Conservation (phyloP, 148 eudicot genomes). For the Fagopyrum tataricum region DNA sequence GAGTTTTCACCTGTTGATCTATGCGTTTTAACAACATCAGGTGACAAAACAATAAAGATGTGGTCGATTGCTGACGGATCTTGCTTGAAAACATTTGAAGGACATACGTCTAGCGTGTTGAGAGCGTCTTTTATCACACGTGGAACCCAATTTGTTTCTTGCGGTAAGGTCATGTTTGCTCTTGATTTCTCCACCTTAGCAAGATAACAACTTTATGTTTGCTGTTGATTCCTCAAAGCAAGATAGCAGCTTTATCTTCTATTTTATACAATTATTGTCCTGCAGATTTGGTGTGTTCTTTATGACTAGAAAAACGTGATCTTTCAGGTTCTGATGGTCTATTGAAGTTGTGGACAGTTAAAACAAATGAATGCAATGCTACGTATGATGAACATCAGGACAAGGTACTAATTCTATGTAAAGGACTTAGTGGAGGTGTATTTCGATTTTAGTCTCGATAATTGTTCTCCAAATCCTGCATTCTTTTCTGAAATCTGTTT, state of each 20-base stretch:
- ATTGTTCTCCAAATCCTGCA: background rate
- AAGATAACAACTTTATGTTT: too few relatives aligned
- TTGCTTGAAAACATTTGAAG: slow-evolving; percentile 91
- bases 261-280: background rate
- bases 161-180: slow-evolving; percentile 41
- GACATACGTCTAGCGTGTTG: slow-evolving; percentile 82
- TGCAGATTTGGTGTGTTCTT: background rate
- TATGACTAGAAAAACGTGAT: slow-evolving; percentile 7
- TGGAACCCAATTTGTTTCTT: slow-evolving; percentile 86
- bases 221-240: background rate
- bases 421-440: background rate
- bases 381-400: slow-evolving; percentile 94
- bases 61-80: slow-evolving; percentile 94
- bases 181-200: background rate
- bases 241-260: background rate
- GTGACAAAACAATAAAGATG: slow-evolving; percentile 88
- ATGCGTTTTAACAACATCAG: slow-evolving; percentile 91
- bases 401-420: slow-evolving; percentile 40
- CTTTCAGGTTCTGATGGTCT: slow-evolving; percentile 87
- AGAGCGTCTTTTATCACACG: slow-evolving; percentile 80
- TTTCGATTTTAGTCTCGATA: background rate
- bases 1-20: slow-evolving; percentile 96
- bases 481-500: background rate
- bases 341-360: slow-evolving; percentile 88
- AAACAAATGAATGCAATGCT: slow-evolving; percentile 76